Evolutionary conservation across 768 basidiomycete species (phyloP), one percentile per base, ranked within the genome.

Genomic region (Arthromyces matolae): DNA sequence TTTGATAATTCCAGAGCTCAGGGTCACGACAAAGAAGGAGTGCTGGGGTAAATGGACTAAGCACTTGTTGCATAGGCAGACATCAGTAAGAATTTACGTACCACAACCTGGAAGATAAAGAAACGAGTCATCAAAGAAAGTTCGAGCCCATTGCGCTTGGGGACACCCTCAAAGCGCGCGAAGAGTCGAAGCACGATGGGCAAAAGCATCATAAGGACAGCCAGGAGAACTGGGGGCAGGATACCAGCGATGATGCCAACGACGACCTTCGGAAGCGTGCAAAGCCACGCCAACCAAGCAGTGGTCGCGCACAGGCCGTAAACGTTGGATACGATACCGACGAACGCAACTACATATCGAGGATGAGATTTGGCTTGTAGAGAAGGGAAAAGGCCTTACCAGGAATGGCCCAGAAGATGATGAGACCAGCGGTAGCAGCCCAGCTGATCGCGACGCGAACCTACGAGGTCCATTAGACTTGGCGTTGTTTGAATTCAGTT

Each of bases 21-120:
- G 64, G 0, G 93, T 89, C 27, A 96, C 83, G 57, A 96, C 80
- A 35, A 98, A 71, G 81, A 98, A 99, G 2, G 90, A 91, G 68
- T 98, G 89, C 88, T 96, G 67, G 16, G 25, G 47, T 32, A 65
- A 18, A 29, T 36, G 38, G 12, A 31, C 43, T 6, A 19, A 5
- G 8, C 18, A 32, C 10, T 10, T 27, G 28, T 20, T 29, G 12
- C 20, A 29, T 0, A 23, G 8, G 6, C 24, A 14, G 2, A 8
- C 3, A 24, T 28, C 19, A 13, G 25, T 16, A 53, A 23, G 19
- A 36, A 28, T 4, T 19, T 20, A 80, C 90, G 54, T 67, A 94
- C 91, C 44, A 96, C 69, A 40, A 94, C 89, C 70, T 89, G 86
- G 77, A 96, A 96, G 53, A 91, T 71, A 71, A 95, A 95, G 70